Conservation (phyloP, 306 rosid genomes). For the Clitoria ternatea region DNA sequence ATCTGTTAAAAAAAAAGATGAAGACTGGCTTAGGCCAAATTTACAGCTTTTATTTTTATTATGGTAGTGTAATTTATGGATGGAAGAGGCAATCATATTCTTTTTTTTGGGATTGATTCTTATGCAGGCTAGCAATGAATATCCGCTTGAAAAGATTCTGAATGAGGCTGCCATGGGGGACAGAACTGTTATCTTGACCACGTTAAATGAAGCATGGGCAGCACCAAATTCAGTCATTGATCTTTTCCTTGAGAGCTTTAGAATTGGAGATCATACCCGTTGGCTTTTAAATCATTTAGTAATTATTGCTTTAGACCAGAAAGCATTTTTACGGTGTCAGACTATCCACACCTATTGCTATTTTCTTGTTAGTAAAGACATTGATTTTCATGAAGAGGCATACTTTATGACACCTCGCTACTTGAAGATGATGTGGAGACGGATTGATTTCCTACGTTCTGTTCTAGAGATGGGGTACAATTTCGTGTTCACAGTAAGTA, state of each 20-base stretch:
- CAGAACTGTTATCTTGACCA: constrained; percentile 79
- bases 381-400: constrained; percentile 79
- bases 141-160: constrained; percentile 56
- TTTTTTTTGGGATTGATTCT: constrained; percentile 18
- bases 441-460: constrained; percentile 80
- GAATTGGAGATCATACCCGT: constrained; percentile 63
- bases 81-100: neutral
- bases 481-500: constrained; percentile 89
- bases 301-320: constrained; percentile 74
- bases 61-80: constrained; percentile 3
- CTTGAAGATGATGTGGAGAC: constrained; percentile 96
- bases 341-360: constrained; percentile 62
- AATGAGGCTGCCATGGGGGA: constrained; percentile 75
- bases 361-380: constrained; percentile 63
- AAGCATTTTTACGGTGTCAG: constrained; percentile 72
- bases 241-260: constrained; percentile 91
- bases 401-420: constrained; percentile 81
- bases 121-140: constrained; percentile 49
- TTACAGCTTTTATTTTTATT: constrained; percentile 3
- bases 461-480: constrained; percentile 86
- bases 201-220: constrained; percentile 97
- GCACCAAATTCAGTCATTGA: constrained; percentile 72
- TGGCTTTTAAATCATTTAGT: constrained; percentile 80
- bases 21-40: neutral
- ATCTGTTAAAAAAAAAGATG: neutral